A percentile compares a stretch with the other conserved stretches of the same genome.
phyloP scores from a whole-genome alignment of 2,329 filamentous ascomycete species.

The Stagonosporopsis vannaccii region DNA sequence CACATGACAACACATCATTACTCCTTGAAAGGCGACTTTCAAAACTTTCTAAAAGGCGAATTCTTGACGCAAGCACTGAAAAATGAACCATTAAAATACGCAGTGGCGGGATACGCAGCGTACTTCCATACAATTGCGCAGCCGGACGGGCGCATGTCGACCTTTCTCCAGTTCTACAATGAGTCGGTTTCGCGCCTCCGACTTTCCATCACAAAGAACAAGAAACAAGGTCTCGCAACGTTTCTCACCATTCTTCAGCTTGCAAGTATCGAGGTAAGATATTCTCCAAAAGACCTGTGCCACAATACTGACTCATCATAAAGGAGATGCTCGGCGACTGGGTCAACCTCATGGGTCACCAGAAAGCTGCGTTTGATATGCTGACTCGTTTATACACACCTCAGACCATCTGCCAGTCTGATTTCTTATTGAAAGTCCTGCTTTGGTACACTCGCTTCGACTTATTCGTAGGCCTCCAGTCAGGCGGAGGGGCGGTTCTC shows the following conservation, averaged over 20 bases:
- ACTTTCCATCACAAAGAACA: conserved; percentile 71
- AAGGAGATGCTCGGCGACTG: conserved; percentile 96
- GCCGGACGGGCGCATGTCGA: conserved; percentile 74
- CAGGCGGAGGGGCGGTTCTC: conserved; percentile 76
- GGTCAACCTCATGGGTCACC: conserved; percentile 91
- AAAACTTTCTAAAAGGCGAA: conserved; percentile 75
- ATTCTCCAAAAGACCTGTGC: not conserved
- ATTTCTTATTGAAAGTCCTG: conserved; percentile 75
- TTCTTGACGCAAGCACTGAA: conserved; percentile 76
- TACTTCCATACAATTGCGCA: conserved; percentile 81
- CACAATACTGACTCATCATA: conserved; percentile 17
- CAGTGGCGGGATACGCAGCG: conserved; percentile 84
- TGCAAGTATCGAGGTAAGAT: conserved; percentile 85
- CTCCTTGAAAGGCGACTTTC: conserved; percentile 73
- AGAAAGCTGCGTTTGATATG: conserved; percentile 86
- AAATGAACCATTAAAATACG: conserved; percentile 84
- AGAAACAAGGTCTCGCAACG: conserved; percentile 75
- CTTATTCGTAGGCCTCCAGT: conserved; percentile 81
- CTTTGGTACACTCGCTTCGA: conserved; percentile 94
- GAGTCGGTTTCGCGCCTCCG: conserved; percentile 81
- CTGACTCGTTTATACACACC: conserved; percentile 80
- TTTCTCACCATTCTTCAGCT: conserved; percentile 89
- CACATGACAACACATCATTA: conserved; percentile 86
- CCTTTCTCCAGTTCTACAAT: conserved; percentile 91
- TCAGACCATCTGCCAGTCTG: conserved; percentile 73